Base-by-base conservation (phyloP, 257 asterid species). In the Eucommia ulmoides region DNA sequence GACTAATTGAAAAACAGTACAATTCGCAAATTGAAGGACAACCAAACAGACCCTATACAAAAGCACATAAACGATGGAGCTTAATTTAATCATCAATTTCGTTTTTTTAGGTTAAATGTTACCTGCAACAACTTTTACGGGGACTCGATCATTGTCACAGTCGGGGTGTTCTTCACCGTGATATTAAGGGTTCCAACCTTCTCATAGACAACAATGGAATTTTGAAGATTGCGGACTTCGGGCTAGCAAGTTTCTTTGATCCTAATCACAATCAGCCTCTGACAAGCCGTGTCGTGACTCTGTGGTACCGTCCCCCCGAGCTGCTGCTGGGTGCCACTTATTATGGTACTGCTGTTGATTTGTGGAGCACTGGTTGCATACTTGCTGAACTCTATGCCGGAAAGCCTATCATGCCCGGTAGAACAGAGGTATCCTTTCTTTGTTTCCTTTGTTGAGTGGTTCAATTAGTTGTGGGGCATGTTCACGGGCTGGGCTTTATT, bases 291-390 rank as follows among this genome's bases (percentile, higher is more conserved):
- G 97, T 88, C 48, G 97, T 88, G 51, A 88, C 97, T 33, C 78
- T 88, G 20, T 88, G 97, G 97, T 88, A 88, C 54, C 83, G 97
- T 8, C 97, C 97, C 24, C 97, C 95, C 10, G 97, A 88, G 68
- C 95, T 88, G 63, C 78, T 88, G 23, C 95, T 88, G 20, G 97
- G 97, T 26, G 95, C 94, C n/a, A 84, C 95, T 19, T 78, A 75
- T 65, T 88, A 84, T 61, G 77, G 83, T 24, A 71, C 76, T 69
- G 88, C 95, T 51, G 97, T 88, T 51, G 97, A 88, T 75, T 81
- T 88, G 59, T 88, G 95, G 97, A 88, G 97, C 61, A 52, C 94
- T 1, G 97, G 97, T 38, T 88, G 97, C 72, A 88, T 88, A 60
- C 81, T 88, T 20, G 94, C 95, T 29, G 97, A 88, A 69, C 74